These are phyloP conservation scores for Galerina sulciceps DNA, from an alignment of 768 basidiomycete species.

Conservation along the genomic window DNA sequence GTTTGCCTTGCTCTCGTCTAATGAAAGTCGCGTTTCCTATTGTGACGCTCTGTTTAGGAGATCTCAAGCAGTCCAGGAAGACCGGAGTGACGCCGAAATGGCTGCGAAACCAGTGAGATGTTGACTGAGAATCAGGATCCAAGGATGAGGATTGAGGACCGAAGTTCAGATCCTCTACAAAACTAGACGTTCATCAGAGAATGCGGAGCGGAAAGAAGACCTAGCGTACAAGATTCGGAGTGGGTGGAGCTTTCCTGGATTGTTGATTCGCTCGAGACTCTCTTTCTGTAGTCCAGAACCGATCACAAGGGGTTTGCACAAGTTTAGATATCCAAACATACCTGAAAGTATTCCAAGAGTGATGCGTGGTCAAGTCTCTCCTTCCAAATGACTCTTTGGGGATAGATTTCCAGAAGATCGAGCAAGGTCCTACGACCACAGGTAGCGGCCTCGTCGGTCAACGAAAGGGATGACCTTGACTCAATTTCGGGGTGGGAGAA, in stretches of 20 bases:
- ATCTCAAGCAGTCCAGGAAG: neutral
- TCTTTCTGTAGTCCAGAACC: neutral
- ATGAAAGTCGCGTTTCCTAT: neutral
- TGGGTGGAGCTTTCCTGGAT: neutral
- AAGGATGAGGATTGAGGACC: neutral
- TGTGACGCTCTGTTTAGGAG: neutral
- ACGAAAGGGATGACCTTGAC: neutral
- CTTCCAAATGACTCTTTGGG: neutral
- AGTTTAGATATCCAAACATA: neutral
- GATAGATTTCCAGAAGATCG: neutral
- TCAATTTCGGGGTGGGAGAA: constrained; percentile 4
- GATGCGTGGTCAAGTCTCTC: neutral
- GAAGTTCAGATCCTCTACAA: neutral
- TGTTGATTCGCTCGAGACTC: neutral
- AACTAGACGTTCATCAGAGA: neutral
- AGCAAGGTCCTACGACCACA: neutral
- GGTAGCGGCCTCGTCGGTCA: neutral
- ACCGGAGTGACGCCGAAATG: neutral
- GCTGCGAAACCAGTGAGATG: neutral
- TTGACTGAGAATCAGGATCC: neutral
- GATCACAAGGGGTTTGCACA: neutral
- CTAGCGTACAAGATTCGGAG: neutral
- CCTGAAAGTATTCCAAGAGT: neutral
- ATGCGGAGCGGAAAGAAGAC: neutral
- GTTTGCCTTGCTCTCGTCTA: neutral